Base-by-base conservation (phyloP, 306 rosid species). In the Mimosa bimucronata region DNA sequence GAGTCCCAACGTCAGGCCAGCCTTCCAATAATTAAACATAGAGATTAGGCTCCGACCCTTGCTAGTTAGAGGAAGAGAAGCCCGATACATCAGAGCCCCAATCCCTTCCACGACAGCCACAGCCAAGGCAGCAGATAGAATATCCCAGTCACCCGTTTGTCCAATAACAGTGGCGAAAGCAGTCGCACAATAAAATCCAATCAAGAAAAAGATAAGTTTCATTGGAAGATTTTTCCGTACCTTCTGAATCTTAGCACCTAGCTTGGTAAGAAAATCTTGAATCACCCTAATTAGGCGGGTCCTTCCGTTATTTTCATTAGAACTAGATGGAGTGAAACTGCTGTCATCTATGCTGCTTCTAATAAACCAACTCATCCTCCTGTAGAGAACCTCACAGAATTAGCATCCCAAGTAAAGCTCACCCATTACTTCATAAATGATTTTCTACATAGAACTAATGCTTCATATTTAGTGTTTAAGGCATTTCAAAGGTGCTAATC, bases 61-160 rank as follows among this genome's bases (percentile, higher is more conserved):
- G 85, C 78, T 52, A 48, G 77, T 28, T 9, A 90, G 40, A 61
- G 97, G 95, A 86, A 89, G 77, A 83, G 92, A 91, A 66, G 87
- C 66, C 34, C 87, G 80, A 37, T 94, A 94, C 97, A 92, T 94
- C 81, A 94, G 97, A 58, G 97, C 97, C 61, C 98, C 98, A 80
- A 94, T 92, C 75, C 87, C 95, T 82, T 94, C 98, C 69, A 94
- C 97, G 75, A 94, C 57, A 82, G 74, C 83, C 85, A 90, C 97
- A 37, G 98, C 97, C 79, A 92, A 88, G 52, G 86, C 98, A 41
- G 98, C 98, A 73, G 97, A 94, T 60, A 92, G 91, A 84, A 94
- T 87, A 86, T 94, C 98, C 98, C 98, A 94, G 81, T 94, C 97
- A 29, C 98, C 98, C 2, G 97, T 94, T 90, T 94, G 97, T 73